Percentiles rank a stretch among this genome's conserved stretches.
These are phyloP conservation scores for Chrysoporthe austroafricana DNA, from an alignment of 2,329 filamentous ascomycete species.

Conservation along the genomic window DNA sequence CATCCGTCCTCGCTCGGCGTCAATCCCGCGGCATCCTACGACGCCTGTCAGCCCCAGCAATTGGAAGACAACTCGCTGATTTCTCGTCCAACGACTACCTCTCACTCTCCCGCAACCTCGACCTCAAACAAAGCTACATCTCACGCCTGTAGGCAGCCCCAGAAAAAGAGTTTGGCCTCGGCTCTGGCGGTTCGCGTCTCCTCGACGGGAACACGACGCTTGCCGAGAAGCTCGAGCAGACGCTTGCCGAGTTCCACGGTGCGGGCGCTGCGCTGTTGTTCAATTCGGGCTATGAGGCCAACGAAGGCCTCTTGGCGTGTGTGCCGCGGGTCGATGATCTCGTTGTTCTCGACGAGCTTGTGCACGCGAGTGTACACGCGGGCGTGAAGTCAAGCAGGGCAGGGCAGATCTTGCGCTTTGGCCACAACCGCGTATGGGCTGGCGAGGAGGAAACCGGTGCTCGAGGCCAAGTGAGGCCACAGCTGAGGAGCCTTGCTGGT, in stretches of 20 bases:
- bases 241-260: constrained; percentile 52
- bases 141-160: constrained; percentile 35
- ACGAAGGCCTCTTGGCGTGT: constrained; percentile 64
- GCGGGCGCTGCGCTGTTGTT: constrained; percentile 54
- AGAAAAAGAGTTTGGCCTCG: constrained; percentile 37
- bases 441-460: not conserved
- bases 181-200: constrained; percentile 58
- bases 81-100: constrained; percentile 83
- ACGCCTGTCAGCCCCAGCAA: constrained; percentile 56
- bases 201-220: constrained; percentile 54
- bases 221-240: constrained; percentile 49
- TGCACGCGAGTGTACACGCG: constrained; percentile 80
- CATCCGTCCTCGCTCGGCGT: constrained; percentile 3
- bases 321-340: constrained; percentile 63
- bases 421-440: constrained; percentile 53
- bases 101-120: constrained; percentile 63
- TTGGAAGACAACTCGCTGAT: constrained; percentile 48
- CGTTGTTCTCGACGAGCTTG: constrained; percentile 73
- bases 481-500: constrained; percentile 33
- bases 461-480: not conserved
- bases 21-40: constrained; percentile 38
- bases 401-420: constrained; percentile 51
- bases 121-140: constrained; percentile 68
- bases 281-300: constrained; percentile 68
- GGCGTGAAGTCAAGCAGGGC: constrained; percentile 72